Conservation (phyloP, 2,329 filamentous ascomycete species). For the Endocalyx cinctus region DNA sequence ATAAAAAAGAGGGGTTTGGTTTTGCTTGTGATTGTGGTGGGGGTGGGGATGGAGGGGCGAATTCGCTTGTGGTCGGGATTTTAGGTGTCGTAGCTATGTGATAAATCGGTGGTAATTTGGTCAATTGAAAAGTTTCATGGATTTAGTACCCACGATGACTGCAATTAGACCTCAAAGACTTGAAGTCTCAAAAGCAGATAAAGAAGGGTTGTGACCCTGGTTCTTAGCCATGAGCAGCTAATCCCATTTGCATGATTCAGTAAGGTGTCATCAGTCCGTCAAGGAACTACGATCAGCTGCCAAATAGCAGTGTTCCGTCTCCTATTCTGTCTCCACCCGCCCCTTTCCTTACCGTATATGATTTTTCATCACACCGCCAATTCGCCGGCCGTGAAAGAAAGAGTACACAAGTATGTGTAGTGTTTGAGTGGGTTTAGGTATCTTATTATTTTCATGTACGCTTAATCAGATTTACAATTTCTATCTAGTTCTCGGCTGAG, state of each 20-base stretch:
- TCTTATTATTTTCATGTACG: no score
- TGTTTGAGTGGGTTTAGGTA: no score
- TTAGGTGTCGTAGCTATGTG: background rate
- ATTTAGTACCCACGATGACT: background rate
- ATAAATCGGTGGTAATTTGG: background rate
- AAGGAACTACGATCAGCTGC: no score
- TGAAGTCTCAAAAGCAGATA: background rate
- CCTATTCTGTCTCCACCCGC: no score
- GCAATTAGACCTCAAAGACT: background rate
- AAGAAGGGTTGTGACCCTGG: background rate
- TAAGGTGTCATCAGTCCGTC: conserved; percentile 1
- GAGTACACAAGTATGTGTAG: no score
- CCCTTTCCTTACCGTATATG: no score
- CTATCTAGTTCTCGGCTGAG: no score
- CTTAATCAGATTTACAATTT: no score
- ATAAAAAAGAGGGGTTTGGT: background rate
- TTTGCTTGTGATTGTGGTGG: background rate
- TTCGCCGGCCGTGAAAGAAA: no score
- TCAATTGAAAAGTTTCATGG: background rate
- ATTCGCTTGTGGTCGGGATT: background rate
- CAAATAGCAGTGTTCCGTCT: no score
- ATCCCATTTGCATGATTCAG: conserved; percentile 2
- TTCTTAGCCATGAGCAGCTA: background rate
- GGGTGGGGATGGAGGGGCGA: no score
- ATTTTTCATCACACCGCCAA: no score